Base-by-base conservation (phyloP, 2,329 filamentous ascomycete genomes). In the Aspergillus aculeatus region DNA sequence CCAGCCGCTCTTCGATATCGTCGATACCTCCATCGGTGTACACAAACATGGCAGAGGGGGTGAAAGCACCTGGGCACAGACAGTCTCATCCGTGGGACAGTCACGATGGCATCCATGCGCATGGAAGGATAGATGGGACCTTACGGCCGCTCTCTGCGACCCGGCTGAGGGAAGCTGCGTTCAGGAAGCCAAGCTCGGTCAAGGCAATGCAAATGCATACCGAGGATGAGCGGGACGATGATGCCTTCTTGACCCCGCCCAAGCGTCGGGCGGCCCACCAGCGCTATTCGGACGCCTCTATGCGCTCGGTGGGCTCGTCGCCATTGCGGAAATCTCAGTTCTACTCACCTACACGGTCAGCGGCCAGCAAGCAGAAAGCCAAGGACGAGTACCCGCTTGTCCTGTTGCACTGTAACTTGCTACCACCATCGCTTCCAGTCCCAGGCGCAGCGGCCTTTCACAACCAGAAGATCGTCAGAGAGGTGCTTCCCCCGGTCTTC, bases 341-440 rank as follows among this genome's bases (percentile, higher is more conserved):
- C 49, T 74, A 76, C 53, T 76, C 73, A 1, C 68, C 73, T 1
- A 69, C 67, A 32, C 63, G 64, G 5, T 63, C 69, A 0, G 59
- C 65, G 5, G 65, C 32, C 11, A 35, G 62, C 49, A 76, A 70
- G 29, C 66, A 71, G 12, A 81, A 72, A 51, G 57, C 71, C 2
- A 75, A 74, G 61, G 78, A 76, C 55, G 81, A 84, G 61, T 80
- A 81, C 59, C 85, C 86, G 0, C 77, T 88, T 4, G 83, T 88
- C 2, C 71, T 88, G 54, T 73, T 88, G 3, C 86, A 88, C 67
- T 82, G 86, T 55, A 87, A 82, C 4, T 71, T 88, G 0, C 75
- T 88, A 14, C 83, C 84, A 0, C 79, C 82, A 12, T 79, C 80
- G 16, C 69, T 83, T 4, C 78, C 81, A 0, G 81, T 83, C 50